Conservation (phyloP, 345 rosid genomes). For the Hypericum androsaemum region DNA sequence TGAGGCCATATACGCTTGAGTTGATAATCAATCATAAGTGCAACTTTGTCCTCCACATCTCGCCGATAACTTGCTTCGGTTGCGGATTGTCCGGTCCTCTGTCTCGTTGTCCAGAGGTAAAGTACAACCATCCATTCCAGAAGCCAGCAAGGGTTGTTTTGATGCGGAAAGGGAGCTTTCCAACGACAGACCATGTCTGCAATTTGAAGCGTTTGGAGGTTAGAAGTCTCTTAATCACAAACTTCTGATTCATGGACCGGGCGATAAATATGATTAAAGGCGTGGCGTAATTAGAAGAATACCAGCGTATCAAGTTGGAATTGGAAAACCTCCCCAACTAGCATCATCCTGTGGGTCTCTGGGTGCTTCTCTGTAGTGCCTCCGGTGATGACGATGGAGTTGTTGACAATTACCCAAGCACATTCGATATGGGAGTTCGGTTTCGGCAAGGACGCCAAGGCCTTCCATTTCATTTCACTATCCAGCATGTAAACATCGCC, state of each 20-base stretch:
- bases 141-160: constrained; percentile 58
- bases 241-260: no score
- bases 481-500: constrained; percentile 80
- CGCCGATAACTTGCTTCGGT: constrained; percentile 63
- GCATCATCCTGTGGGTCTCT: constrained; percentile 56
- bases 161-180: constrained; percentile 68
- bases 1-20: no score
- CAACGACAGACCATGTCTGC: constrained; percentile 83
- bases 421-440: constrained; percentile 75
- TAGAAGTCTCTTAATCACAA: no score
- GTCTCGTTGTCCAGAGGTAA: constrained; percentile 78
- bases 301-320: constrained; percentile 57
- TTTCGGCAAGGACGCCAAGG: constrained; percentile 66
- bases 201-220: constrained; percentile 2
- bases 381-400: constrained; percentile 60
- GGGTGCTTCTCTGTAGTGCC: constrained; percentile 88
- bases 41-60: constrained; percentile 77
- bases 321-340: constrained; percentile 72
- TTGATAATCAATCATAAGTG: constrained; percentile 14
- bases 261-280: no score
- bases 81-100: constrained; percentile 76
- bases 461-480: constrained; percentile 58
- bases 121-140: constrained; percentile 76
- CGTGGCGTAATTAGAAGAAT: not conserved
- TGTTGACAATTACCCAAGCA: constrained; percentile 67